Evolutionary conservation across 371 early-diverging fungal species (phyloP).

Genomic region (Choanephora cucurbitarum): DNA sequence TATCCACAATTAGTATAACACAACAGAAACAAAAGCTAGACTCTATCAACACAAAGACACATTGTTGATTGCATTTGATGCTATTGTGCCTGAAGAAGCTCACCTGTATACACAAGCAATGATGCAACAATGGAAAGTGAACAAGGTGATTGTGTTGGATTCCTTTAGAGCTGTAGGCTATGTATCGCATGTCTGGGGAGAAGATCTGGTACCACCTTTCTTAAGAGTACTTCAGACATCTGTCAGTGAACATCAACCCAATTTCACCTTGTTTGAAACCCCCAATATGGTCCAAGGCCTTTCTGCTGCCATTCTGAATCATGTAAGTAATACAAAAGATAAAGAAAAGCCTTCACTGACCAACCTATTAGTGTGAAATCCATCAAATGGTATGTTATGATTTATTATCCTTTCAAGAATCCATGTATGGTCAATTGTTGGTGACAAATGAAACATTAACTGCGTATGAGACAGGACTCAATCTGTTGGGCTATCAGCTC

Average conservation of each 20-base stretch:
- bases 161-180: slow-evolving; percentile 36
- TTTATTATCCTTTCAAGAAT: slow-evolving; percentile 47
- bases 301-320: slow-evolving; percentile 37
- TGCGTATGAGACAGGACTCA: slow-evolving; percentile 35
- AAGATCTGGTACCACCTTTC: slow-evolving; percentile 34
- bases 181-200: slow-evolving; percentile 22
- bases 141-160: slow-evolving; percentile 43
- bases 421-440: slow-evolving; percentile 40
- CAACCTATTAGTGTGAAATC: slow-evolving; percentile 40
- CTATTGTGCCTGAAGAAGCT: slow-evolving; percentile 24
- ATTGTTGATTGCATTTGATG: slow-evolving; percentile 13
- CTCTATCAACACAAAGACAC: slow-evolving; percentile 3
- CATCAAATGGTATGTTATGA: slow-evolving; percentile 38
- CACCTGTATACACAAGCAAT: slow-evolving; percentile 16
- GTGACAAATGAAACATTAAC: slow-evolving; percentile 37
- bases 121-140: background rate
- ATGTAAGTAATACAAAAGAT: slow-evolving; percentile 32
- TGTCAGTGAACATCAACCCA: slow-evolving; percentile 12
- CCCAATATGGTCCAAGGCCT: slow-evolving; percentile 46
- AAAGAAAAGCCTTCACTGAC: background rate
- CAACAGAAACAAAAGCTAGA: slow-evolving; percentile 12
- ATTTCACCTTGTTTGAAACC: slow-evolving; percentile 23
- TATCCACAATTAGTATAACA: too few relatives aligned
- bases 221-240: slow-evolving; percentile 41
- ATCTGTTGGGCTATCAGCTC: slow-evolving; percentile 22